Base-by-base conservation (phyloP, 1,139 yeast species). In the Yamadazyma taylorii region DNA sequence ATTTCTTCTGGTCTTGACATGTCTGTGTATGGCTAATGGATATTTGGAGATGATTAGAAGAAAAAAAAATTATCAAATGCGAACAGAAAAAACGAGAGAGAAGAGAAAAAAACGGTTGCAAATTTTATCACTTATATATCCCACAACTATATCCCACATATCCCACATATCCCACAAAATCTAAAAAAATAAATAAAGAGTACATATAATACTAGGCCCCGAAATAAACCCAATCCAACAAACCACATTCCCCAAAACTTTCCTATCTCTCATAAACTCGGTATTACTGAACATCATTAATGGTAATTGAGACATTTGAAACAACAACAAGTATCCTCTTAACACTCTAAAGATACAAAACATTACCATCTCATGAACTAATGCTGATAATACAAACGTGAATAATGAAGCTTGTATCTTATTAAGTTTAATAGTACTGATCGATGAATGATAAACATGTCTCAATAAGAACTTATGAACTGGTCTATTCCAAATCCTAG, bases 1-100 rank as follows among this genome's bases (percentile, higher is more conserved):
- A 90, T 73, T 53, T 88, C 90, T 64, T 92, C 98, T 48, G 98
- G 98, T 69, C 98, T 83, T 2, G 97, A 88, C 98, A 92, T 92
- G 14, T 11, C 33, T 17, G 10, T 23, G 17, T 16, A 8, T 19
- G 5, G 21, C n/a, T n/a, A n/a, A n/a, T n/a, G n/a, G n/a, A n/a
- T 19, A 19, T 8, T 19, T n/a, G 5, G 25, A 6, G 29, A 15
- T 32, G 8, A 13, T 16, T 12, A 17, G 12, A 23, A 5, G 17
- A 21, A 11, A 19, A 19, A 19, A 30, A 27, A 27, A 27, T n/a
- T n/a, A n/a, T n/a, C n/a, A n/a, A 27, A 10, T 27, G 21, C 9
- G 32, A 36, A 29, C 25, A 27, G 19, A 32, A 22, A 28, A 28
- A 22, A 11, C 12, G 15, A 16, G 14, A 13, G 13, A 15, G 36